Evolutionary conservation across 306 rosid species (phyloP).

Genomic region (Citrullus mucosospermus): DNA sequence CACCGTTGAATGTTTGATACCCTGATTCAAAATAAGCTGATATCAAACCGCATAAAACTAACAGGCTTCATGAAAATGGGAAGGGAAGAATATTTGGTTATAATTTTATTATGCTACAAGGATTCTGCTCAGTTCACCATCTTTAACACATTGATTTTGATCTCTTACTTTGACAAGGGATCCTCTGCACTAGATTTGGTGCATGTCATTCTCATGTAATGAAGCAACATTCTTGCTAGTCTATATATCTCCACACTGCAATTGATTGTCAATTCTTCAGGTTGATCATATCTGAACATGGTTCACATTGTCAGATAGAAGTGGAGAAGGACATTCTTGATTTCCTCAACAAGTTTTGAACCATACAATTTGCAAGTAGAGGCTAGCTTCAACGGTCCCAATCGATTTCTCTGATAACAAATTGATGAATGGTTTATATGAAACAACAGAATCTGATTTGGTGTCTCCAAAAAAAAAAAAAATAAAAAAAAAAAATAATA

Average conservation of each 20-base stretch:
- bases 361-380: no score
- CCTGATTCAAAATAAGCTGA: not conserved
- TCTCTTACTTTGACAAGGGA: slow-evolving; percentile 56
- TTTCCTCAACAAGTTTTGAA: no score
- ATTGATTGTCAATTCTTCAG: slow-evolving; percentile 36
- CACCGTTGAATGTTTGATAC: not conserved
- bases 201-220: slow-evolving; percentile 33
- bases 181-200: slow-evolving; percentile 73
- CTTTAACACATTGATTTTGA: slow-evolving; percentile 62
- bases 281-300: slow-evolving; percentile 69
- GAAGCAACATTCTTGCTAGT: slow-evolving; percentile 33
- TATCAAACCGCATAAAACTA: not conserved
- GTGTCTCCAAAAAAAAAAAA: no score
- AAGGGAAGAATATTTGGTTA: not conserved
- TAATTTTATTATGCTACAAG: not conserved
- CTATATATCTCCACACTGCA: slow-evolving; percentile 46
- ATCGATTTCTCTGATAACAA: no score
- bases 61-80: not conserved
- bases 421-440: no score
- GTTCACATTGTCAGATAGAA: no score
- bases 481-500: no score
- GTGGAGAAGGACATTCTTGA: no score
- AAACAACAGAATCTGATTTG: no score
- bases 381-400: no score
- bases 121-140: slow-evolving; percentile 26